phyloP scores from a whole-genome alignment of 1,284 basidiomycete genomes.

The Phaffia rhodozyma region DNA sequence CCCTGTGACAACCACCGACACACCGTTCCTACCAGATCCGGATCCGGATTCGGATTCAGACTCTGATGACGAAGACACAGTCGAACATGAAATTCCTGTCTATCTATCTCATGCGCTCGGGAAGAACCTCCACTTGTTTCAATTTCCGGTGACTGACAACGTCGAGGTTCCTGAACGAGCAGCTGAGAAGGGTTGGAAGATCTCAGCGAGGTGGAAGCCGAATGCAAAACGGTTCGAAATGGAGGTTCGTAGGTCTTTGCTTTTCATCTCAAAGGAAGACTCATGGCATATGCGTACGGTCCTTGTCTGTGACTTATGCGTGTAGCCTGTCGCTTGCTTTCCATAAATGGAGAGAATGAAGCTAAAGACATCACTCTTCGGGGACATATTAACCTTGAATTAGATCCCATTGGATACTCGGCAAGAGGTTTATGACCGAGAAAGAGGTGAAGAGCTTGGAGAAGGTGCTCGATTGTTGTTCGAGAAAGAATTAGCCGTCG shows the following conservation, averaged over 20 bases:
- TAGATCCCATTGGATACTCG: constrained; percentile 17
- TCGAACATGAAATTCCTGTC: constrained; percentile 12
- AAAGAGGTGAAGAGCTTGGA: constrained; percentile 9
- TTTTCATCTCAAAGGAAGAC: not conserved
- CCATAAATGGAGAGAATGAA: not conserved
- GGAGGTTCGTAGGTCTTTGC: constrained; percentile 2
- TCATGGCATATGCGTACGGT: not conserved
- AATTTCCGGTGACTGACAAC: constrained; percentile 14
- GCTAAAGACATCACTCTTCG: not conserved
- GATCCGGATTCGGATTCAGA: not conserved
- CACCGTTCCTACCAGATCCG: no score
- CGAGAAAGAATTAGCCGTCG: constrained; percentile 9
- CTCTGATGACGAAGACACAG: constrained; percentile 9
- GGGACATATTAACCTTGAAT: no score
- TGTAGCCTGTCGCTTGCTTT: not conserved
- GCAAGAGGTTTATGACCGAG: constrained; percentile 13
- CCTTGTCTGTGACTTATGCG: no score
- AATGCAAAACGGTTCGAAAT: constrained; percentile 9
- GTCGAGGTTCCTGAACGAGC: constrained; percentile 11
- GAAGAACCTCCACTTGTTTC: constrained; percentile 17
- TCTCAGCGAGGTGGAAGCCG: constrained; percentile 14
- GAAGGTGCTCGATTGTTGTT: constrained; percentile 10
- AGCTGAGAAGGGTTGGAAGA: constrained; percentile 2
- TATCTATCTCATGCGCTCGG: constrained; percentile 15
- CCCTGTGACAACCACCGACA: no score